A percentile compares a stretch with the other conserved stretches of the same genome.
Conservation (phyloP, 2,329 filamentous ascomycete species). For the Penicillium corylophilum region DNA sequence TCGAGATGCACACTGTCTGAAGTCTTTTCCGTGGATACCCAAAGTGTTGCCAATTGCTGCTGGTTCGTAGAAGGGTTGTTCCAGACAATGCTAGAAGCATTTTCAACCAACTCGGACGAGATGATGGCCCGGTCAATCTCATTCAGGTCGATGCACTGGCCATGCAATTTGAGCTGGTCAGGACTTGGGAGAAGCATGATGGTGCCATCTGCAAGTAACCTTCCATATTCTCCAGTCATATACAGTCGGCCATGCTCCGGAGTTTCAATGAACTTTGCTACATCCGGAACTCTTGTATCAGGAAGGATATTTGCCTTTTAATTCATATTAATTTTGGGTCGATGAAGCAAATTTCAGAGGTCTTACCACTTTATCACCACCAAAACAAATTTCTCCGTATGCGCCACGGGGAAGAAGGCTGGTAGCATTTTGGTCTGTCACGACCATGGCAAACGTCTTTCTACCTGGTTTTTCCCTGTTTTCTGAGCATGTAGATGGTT, state of each 20-base stretch:
- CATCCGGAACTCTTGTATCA: slow-evolving; percentile 51
- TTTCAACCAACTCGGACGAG: slow-evolving; percentile 51
- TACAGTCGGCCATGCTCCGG: slow-evolving; percentile 71
- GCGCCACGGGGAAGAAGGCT: slow-evolving; percentile 66
- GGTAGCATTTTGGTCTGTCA: slow-evolving; percentile 47
- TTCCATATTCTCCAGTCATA: slow-evolving; percentile 76
- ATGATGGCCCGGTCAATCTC: slow-evolving; percentile 69
- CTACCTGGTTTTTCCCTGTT: slow-evolving; percentile 74
- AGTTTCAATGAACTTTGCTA: slow-evolving; percentile 68
- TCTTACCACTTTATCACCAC: slow-evolving; percentile 72
- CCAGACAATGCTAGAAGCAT: slow-evolving; percentile 65
- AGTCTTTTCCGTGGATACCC: slow-evolving; percentile 49
- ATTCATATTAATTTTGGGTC: neutral
- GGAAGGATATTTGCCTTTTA: slow-evolving; percentile 5
- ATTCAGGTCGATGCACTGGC: slow-evolving; percentile 74
- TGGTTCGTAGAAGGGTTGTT: slow-evolving; percentile 38
- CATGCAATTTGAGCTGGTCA: slow-evolving; percentile 78
- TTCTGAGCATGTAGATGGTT: slow-evolving; percentile 58
- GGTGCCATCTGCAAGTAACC: slow-evolving; percentile 73
- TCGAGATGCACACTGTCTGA: slow-evolving; percentile 4
- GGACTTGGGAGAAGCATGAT: slow-evolving; percentile 72
- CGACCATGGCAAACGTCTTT: slow-evolving; percentile 74
- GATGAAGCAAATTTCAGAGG: neutral
- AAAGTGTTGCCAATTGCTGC: slow-evolving; percentile 67
- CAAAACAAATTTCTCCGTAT: slow-evolving; percentile 82